These are phyloP conservation scores for Ustilago hordei DNA, from an alignment of 1,284 basidiomycete genomes.

Conservation along the genomic window DNA sequence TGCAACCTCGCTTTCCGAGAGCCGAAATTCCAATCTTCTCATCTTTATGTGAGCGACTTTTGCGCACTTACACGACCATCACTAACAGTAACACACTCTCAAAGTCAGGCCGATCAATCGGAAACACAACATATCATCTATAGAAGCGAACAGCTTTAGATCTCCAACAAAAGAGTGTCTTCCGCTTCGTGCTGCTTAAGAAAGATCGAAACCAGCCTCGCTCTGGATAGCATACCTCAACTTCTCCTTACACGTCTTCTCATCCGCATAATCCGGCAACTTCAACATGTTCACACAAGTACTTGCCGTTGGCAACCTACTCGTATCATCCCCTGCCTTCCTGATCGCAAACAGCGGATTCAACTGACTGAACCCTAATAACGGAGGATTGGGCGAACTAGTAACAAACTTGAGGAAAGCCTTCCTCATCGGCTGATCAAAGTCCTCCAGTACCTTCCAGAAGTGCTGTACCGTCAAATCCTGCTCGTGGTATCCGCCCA, in stretches of 20 bases:
- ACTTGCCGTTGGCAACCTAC: slow-evolving; percentile 65
- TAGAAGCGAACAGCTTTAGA: background rate
- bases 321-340: slow-evolving; percentile 58
- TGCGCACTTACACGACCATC: background rate
- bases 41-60: slow-evolving; percentile 7
- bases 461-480: slow-evolving; percentile 65
- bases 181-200: slow-evolving; percentile 22
- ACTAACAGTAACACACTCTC: background rate
- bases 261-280: slow-evolving; percentile 61
- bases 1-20: slow-evolving; percentile 1
- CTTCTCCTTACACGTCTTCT: slow-evolving; percentile 59
- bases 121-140: background rate
- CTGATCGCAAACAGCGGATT: slow-evolving; percentile 66
- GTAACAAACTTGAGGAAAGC: slow-evolving; percentile 68
- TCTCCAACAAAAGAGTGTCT: background rate
- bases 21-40: background rate
- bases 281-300: slow-evolving; percentile 69
- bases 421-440: slow-evolving; percentile 56
- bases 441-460: slow-evolving; percentile 60
- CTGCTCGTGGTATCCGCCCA: slow-evolving; percentile 65
- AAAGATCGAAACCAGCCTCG: slow-evolving; percentile 67
- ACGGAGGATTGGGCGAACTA: slow-evolving; percentile 65
- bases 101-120: background rate
- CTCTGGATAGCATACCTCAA: slow-evolving; percentile 64
- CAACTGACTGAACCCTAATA: slow-evolving; percentile 66